These are phyloP conservation scores for Avicennia marina DNA, from an alignment of 257 asterid species.

Conservation along the genomic window DNA sequence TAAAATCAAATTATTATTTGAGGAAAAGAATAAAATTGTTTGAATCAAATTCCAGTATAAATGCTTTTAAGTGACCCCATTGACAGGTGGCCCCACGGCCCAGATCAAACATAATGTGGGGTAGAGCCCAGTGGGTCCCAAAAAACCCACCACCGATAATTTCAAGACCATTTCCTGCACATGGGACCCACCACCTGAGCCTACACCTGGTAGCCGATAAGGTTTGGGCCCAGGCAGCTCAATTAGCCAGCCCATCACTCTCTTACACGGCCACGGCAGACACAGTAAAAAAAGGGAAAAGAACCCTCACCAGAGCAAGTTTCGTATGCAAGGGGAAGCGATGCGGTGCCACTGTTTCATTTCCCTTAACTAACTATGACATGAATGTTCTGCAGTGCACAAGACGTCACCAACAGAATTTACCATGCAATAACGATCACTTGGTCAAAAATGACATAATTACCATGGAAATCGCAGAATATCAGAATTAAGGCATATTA, in stretches of 20 bases:
- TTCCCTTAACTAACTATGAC: not conserved
- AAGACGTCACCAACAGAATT: not conserved
- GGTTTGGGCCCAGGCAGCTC: constrained; percentile 61
- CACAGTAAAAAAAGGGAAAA: not conserved
- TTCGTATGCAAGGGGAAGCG: not conserved
- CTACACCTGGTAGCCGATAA: constrained; percentile 74
- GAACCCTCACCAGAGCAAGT: not conserved
- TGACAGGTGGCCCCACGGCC: constrained; percentile 52
- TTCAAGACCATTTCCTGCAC: constrained; percentile 41
- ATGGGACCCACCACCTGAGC: constrained; percentile 75
- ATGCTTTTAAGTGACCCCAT: constrained; percentile 43
- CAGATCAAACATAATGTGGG: constrained; percentile 25
- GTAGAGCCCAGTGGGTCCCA: constrained; percentile 56
- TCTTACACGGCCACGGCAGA: not conserved
- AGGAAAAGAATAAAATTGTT: too few species aligned
- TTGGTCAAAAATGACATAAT: not conserved
- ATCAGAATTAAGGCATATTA: not conserved
- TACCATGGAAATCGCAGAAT: not conserved
- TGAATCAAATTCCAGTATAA: too few species aligned
- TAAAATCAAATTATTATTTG: too few species aligned
- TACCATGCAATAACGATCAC: not conserved
- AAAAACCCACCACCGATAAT: constrained; percentile 61
- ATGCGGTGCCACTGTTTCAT: constrained; percentile 18
- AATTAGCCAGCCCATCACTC: constrained; percentile 52
- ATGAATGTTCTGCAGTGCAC: not conserved